phyloP scores from a whole-genome alignment of 805 yeast species.

The Saccharomyces kudriavzevii region DNA sequence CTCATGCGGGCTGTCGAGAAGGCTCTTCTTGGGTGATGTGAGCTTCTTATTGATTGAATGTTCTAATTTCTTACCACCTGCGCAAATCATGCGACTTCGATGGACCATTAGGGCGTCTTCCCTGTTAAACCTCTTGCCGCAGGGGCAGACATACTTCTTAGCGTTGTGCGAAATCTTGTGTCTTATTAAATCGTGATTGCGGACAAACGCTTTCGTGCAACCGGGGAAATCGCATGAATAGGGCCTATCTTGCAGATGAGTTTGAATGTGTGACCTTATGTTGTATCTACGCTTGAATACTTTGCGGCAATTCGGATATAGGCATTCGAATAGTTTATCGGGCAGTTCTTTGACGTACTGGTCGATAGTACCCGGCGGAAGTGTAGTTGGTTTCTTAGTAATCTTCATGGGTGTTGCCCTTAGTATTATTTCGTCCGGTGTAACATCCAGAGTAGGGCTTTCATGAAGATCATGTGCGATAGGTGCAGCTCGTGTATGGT shows the following conservation, averaged over 20 bases:
- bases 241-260: slow-evolving; percentile 92
- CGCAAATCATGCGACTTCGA: slow-evolving; percentile 66
- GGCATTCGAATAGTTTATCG: slow-evolving; percentile 64
- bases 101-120: slow-evolving; percentile 83
- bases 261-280: slow-evolving; percentile 89
- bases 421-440: not conserved
- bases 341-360: slow-evolving; percentile 76
- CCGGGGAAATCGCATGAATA: slow-evolving; percentile 56
- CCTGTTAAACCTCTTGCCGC: slow-evolving; percentile 84
- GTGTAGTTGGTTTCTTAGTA: slow-evolving; percentile 25
- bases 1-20: not conserved
- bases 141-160: slow-evolving; percentile 62
- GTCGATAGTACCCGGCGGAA: slow-evolving; percentile 88
- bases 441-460: slow-evolving; percentile 3
- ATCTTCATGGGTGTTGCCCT: slow-evolving; percentile 16
- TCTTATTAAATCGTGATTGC: slow-evolving; percentile 89
- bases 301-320: slow-evolving; percentile 71
- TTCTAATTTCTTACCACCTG: slow-evolving; percentile 46
- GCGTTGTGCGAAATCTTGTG: slow-evolving; percentile 82
- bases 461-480: not conserved
- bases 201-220: slow-evolving; percentile 81
- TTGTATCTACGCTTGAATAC: slow-evolving; percentile 82
- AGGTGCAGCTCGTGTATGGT: not conserved
- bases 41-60: slow-evolving; percentile 24
- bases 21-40: slow-evolving; percentile 9